A percentile compares a stretch with the other conserved stretches of the same genome.
Evolutionary conservation across 352 stramenopile genomes (phyloP).

Genomic region (Aphanomyces stellatus): DNA sequence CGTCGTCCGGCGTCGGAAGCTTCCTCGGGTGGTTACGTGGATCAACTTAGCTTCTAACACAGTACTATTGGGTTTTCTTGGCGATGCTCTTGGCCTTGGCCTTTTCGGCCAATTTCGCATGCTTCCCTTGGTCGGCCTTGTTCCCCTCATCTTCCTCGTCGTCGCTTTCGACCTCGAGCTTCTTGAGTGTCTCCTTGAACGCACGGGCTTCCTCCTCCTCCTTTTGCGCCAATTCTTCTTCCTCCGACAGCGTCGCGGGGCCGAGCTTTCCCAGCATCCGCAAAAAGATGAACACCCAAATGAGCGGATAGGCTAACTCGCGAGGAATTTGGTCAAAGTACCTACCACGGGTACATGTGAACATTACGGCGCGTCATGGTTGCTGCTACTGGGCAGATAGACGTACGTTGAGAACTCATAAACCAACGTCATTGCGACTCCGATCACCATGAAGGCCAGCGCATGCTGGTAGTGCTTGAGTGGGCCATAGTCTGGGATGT

Average conservation of each 20-base stretch:
- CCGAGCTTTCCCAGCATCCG: conserved; percentile 57
- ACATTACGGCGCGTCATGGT: not conserved
- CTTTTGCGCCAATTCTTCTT: not conserved
- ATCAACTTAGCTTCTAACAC: not conserved
- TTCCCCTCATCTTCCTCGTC: not conserved
- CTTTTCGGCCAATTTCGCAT: not conserved
- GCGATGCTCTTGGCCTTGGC: not conserved
- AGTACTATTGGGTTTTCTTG: conserved; percentile 11
- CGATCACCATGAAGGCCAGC: conserved; percentile 56
- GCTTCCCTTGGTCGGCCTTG: not conserved
- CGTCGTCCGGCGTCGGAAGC: conserved; percentile 26
- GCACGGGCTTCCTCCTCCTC: not conserved
- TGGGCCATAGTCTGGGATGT: conserved; percentile 73
- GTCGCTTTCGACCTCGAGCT: not conserved
- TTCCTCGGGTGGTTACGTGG: conserved; percentile 82
- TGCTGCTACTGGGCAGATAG: not conserved
- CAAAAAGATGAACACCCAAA: conserved; percentile 79
- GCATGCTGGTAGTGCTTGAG: conserved; percentile 51
- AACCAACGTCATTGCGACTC: conserved; percentile 47
- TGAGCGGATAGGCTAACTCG: conserved; percentile 63
- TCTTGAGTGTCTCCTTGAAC: not conserved
- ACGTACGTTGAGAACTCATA: conserved; percentile 63
- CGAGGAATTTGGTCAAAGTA: conserved; percentile 66
- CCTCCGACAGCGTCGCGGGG: conserved; percentile 20
- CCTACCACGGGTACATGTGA: conserved; percentile 21